Evolutionary conservation across 2,329 filamentous ascomycete genomes (phyloP).

Genomic region (Penicillium freii): DNA sequence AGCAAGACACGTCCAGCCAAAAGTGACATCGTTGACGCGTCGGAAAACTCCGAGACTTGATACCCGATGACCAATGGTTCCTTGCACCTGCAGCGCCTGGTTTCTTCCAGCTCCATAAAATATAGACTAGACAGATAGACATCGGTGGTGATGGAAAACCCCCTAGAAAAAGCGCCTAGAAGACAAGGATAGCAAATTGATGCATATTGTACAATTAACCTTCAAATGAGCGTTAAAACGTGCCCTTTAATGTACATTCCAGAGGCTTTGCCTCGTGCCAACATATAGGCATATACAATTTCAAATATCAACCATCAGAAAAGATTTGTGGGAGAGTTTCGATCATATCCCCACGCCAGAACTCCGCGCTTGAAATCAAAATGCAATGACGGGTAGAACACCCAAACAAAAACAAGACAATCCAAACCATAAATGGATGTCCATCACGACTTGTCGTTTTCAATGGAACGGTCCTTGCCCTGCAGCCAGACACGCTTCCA

Average conservation of each 20-base stretch:
- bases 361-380: slow-evolving; percentile 25
- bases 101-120: neutral
- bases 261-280: slow-evolving; percentile 13
- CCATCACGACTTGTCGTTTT: slow-evolving; percentile 29
- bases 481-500: slow-evolving; percentile 46
- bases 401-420: neutral
- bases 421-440: neutral
- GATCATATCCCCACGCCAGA: slow-evolving; percentile 17
- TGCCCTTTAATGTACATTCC: slow-evolving; percentile 8
- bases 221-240: neutral
- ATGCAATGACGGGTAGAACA: slow-evolving; percentile 11
- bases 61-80: neutral
- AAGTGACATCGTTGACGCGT: neutral
- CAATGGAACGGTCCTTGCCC: slow-evolving; percentile 28
- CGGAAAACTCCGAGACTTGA: neutral
- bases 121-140: neutral
- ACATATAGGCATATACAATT: slow-evolving; percentile 14
- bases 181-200: slow-evolving; percentile 2
- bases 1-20: neutral
- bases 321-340: slow-evolving; percentile 24
- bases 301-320: slow-evolving; percentile 8
- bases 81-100: neutral
- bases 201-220: slow-evolving; percentile 21
- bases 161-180: neutral
- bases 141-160: neutral